phyloP scores from a whole-genome alignment of 106 monocot genomes.

The Dioscorea dumetorum region DNA sequence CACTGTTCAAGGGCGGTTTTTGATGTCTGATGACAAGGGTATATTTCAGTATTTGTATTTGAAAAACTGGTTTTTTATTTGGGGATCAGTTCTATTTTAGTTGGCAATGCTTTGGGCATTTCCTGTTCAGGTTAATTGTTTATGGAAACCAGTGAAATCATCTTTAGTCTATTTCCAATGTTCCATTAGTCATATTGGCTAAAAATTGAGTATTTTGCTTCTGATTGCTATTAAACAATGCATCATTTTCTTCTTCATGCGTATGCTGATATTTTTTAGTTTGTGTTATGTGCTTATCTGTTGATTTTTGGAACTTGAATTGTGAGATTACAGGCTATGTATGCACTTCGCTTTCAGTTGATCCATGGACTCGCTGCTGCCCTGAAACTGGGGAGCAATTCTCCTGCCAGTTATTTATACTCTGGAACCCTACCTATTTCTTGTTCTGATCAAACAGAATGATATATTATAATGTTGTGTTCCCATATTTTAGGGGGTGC shows the following conservation, averaged over 20 bases:
- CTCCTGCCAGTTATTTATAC: conserved; percentile 77
- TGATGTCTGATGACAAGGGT: conserved; percentile 85
- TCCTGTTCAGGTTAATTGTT: neutral
- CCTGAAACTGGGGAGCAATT: conserved; percentile 55
- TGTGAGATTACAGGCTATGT: conserved; percentile 61
- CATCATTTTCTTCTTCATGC: too few relatives aligned
- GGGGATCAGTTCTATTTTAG: neutral
- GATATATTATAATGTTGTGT: conserved; percentile 7
- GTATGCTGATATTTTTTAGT: too few relatives aligned
- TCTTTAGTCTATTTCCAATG: neutral
- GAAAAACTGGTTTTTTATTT: neutral
- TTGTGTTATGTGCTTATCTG: neutral
- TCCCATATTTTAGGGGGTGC: conserved; percentile 49
- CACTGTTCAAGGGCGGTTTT: conserved; percentile 80
- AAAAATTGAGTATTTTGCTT: too few relatives aligned
- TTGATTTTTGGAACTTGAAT: neutral
- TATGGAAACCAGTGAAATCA: neutral
- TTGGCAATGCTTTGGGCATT: neutral
- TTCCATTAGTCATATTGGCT: too few relatives aligned
- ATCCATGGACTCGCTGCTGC: conserved; percentile 66
- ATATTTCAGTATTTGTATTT: conserved; percentile 1
- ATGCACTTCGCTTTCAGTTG: conserved; percentile 57
- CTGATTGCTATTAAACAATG: too few relatives aligned
- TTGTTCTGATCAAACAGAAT: neutral
- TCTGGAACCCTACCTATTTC: neutral